These are phyloP conservation scores for Cercophora newfieldiana DNA, from an alignment of 495 filamentous ascomycete species.

Conservation along the genomic window DNA sequence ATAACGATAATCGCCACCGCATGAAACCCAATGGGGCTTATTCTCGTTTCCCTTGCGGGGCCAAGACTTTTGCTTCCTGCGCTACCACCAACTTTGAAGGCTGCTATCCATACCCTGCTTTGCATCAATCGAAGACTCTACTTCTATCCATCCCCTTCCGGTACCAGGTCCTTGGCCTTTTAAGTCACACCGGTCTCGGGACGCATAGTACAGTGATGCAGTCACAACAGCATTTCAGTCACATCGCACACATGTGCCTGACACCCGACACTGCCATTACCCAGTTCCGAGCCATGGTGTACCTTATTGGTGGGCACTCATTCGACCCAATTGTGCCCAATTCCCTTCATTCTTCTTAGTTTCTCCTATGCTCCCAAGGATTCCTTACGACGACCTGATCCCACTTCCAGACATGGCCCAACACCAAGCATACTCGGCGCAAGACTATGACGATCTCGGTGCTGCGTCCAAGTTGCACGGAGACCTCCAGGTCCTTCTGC, in stretches of 20 bases:
- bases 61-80: neutral
- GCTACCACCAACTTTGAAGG: too few species aligned
- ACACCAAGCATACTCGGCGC: slow-evolving; percentile 2
- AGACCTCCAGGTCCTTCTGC: slow-evolving; percentile 4
- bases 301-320: neutral
- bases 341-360: slow-evolving; percentile 6
- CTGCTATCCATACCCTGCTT: too few species aligned
- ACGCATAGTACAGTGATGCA: too few species aligned
- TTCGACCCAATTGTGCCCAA: neutral
- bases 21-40: too few species aligned
- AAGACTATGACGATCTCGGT: slow-evolving; percentile 7
- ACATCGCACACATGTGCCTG: neutral
- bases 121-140: too few species aligned
- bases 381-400: neutral
- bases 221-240: neutral
- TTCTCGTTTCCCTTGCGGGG: neutral
- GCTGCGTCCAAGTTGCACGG: slow-evolving; percentile 2
- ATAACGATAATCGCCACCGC: neutral
- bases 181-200: too few species aligned
- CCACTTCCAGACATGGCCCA: neutral
- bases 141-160: too few species aligned
- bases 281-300: neutral
- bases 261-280: neutral
- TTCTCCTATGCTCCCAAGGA: neutral
- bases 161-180: too few species aligned